Percentiles rank a stretch among this genome's conserved stretches.
Evolutionary conservation across 2,329 filamentous ascomycete species (phyloP).

Genomic region (Alternaria postmessia): DNA sequence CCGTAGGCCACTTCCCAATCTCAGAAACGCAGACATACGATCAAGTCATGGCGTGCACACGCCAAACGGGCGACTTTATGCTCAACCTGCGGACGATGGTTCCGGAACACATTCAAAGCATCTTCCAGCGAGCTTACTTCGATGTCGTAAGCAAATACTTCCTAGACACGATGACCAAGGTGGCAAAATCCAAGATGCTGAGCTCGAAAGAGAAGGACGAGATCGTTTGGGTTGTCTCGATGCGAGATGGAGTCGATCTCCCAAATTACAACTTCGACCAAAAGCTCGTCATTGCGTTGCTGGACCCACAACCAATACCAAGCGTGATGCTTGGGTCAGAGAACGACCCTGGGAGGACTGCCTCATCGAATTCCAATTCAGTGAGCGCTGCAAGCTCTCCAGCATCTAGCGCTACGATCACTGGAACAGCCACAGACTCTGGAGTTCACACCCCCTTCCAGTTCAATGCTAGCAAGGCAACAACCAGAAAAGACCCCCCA

Average conservation of each 20-base stretch:
- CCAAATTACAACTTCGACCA: slow-evolving; percentile 38
- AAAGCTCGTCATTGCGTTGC: slow-evolving; percentile 35
- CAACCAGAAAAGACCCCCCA: not conserved
- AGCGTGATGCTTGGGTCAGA: not conserved
- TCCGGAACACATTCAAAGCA: slow-evolving; percentile 29
- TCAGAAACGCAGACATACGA: slow-evolving; percentile 28
- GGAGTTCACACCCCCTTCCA: slow-evolving; percentile 21
- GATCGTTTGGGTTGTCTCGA: slow-evolving; percentile 26
- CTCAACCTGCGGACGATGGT: slow-evolving; percentile 32
- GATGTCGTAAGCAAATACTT: slow-evolving; percentile 36
- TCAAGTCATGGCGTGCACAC: slow-evolving; percentile 34
- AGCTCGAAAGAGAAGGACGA: slow-evolving; percentile 34
- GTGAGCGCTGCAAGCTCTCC: not conserved
- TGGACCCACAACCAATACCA: slow-evolving; percentile 18
- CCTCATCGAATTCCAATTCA: not conserved
- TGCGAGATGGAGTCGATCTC: slow-evolving; percentile 29
- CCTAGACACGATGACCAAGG: slow-evolving; percentile 26
- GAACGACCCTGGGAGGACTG: not conserved
- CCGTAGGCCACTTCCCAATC: slow-evolving; percentile 39
- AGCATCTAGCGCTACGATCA: not conserved
- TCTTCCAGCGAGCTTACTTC: slow-evolving; percentile 39
- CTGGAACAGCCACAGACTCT: not conserved
- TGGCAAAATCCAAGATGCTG: slow-evolving; percentile 21
- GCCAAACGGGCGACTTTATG: slow-evolving; percentile 30
- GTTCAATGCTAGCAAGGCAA: slow-evolving; percentile 21